phyloP scores from a whole-genome alignment of 805 yeast genomes.

The Candida anglica region DNA sequence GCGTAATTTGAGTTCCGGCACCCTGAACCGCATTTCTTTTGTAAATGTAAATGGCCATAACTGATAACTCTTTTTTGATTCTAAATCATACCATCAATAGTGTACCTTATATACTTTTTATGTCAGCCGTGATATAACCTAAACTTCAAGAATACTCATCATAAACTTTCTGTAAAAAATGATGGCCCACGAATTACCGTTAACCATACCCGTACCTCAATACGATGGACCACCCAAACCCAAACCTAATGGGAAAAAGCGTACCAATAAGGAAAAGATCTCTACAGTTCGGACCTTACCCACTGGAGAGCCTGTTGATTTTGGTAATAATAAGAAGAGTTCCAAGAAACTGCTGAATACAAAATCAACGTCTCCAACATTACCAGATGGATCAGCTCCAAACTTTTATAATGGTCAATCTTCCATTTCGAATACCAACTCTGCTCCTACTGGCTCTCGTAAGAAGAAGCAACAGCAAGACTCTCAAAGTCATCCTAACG shows the following conservation, averaged over 20 bases:
- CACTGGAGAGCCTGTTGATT: slow-evolving; percentile 26
- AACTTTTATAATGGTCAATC: neutral
- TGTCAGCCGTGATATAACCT: slow-evolving; percentile 3
- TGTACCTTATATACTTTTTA: no score
- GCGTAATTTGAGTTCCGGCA: no score
- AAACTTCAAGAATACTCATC: slow-evolving; percentile 2
- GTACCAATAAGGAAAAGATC: slow-evolving; percentile 3
- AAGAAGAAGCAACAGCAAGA: slow-evolving; percentile 5
- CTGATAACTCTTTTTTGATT: no score
- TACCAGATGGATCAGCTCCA: slow-evolving; percentile 6
- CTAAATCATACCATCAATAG: no score
- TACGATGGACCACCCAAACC: neutral
- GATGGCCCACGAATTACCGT: slow-evolving; percentile 35
- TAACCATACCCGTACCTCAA: slow-evolving; percentile 12
- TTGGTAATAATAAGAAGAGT: slow-evolving; percentile 16
- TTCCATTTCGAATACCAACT: neutral
- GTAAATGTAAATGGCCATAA: no score
- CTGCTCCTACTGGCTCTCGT: neutral
- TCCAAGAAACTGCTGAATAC: slow-evolving; percentile 2
- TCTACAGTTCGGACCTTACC: slow-evolving; percentile 24
- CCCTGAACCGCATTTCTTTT: no score
- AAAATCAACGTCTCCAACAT: slow-evolving; percentile 1
- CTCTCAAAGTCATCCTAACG: neutral
- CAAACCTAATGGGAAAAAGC: neutral
- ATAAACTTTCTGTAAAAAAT: slow-evolving; percentile 11